These are phyloP conservation scores for Cyberlindnera euphorbiiphila DNA, from an alignment of 805 yeast species.

Conservation along the genomic window DNA sequence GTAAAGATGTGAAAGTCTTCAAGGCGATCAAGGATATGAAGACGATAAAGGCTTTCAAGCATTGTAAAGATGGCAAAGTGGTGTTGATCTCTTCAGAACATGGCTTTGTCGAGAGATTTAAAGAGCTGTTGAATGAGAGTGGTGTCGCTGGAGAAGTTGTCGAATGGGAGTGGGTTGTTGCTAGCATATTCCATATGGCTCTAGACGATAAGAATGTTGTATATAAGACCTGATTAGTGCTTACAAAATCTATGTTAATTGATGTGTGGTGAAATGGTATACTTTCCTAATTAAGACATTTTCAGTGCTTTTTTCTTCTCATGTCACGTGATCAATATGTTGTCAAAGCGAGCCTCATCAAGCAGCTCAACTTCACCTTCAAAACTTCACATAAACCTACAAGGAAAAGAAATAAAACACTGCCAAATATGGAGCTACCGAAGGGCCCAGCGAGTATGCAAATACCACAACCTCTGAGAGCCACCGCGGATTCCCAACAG, in stretches of 20 bases:
- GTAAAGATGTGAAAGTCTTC: conserved; percentile 29
- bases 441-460: conserved; percentile 1
- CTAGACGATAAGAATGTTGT: conserved; percentile 13
- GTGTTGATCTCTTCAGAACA: conserved; percentile 33
- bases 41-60: conserved; percentile 17
- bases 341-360: too few relatives aligned
- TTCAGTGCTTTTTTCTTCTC: too few relatives aligned
- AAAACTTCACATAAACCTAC: too few relatives aligned
- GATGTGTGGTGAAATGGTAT: background rate
- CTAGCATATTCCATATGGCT: conserved; percentile 48
- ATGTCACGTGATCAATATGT: too few relatives aligned
- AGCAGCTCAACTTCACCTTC: too few relatives aligned
- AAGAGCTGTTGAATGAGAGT: conserved; percentile 22
- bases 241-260: too few relatives aligned
- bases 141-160: conserved; percentile 31
- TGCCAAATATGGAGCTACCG: background rate
- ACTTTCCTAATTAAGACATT: too few relatives aligned
- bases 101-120: conserved; percentile 32
- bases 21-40: conserved; percentile 28
- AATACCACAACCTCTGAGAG: too few relatives aligned
- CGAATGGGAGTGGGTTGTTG: conserved; percentile 65
- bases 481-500: too few relatives aligned
- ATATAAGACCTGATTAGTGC: background rate
- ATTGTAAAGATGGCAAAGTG: conserved; percentile 13
- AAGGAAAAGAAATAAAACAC: too few relatives aligned